Evolutionary conservation across 768 basidiomycete genomes (phyloP).

Genomic region (Daedalea quercina): DNA sequence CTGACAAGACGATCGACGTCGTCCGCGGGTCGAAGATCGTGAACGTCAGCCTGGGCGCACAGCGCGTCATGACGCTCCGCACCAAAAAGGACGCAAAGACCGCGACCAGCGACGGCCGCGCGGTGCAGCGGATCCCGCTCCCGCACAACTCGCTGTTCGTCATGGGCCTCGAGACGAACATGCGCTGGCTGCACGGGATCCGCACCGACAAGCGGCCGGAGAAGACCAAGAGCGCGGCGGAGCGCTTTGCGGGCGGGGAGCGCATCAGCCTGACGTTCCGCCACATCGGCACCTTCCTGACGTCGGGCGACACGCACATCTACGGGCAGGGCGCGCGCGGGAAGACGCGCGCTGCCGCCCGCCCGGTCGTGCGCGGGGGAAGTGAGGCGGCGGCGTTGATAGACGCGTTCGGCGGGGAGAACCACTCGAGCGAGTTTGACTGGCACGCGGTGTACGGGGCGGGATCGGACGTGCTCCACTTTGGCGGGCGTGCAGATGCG

Average conservation of each 20-base stretch:
- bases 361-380: constrained; percentile 45
- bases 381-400: constrained; percentile 45
- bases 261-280: constrained; percentile 80
- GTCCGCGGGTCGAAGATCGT: constrained; percentile 68
- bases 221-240: constrained; percentile 43
- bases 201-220: constrained; percentile 66
- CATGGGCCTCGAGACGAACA: constrained; percentile 67
- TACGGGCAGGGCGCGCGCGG: constrained; percentile 69
- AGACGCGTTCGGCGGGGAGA: constrained; percentile 67
- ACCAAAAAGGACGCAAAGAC: constrained; percentile 43
- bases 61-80: constrained; percentile 70
- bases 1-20: constrained; percentile 83
- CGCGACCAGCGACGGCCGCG: constrained; percentile 8
- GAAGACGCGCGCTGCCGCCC: constrained; percentile 50
- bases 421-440: constrained; percentile 61
- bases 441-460: constrained; percentile 61
- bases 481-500: constrained; percentile 1
- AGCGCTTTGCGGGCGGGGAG: constrained; percentile 49
- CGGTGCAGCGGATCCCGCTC: constrained; percentile 56
- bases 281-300: constrained; percentile 70
- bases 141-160: constrained; percentile 83
- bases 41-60: constrained; percentile 76
- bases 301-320: constrained; percentile 42
- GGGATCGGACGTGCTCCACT: constrained; percentile 65
- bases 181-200: constrained; percentile 71